Percentiles rank a stretch among this genome's conserved stretches.
Evolutionary conservation across 345 rosid genomes (phyloP).

Genomic region (Laguncularia racemosa): DNA sequence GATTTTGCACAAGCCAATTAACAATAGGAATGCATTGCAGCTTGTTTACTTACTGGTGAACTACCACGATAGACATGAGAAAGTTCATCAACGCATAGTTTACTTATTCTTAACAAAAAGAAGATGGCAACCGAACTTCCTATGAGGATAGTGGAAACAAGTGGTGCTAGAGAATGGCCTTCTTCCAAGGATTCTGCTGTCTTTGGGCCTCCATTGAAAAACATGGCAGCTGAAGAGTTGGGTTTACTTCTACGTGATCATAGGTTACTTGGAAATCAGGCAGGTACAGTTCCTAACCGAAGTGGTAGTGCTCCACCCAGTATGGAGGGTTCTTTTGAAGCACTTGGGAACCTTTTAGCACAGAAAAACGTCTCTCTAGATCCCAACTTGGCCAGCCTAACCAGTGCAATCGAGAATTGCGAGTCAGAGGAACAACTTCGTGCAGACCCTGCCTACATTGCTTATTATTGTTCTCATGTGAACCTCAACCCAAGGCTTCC

Average conservation of each 20-base stretch:
- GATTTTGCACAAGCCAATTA: no score
- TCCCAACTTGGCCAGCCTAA: conserved; percentile 48
- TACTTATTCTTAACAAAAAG: neutral
- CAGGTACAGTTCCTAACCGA: conserved; percentile 52
- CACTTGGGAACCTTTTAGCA: conserved; percentile 62
- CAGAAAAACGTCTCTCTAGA: conserved; percentile 40
- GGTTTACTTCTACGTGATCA: conserved; percentile 62
- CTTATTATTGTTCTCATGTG: conserved; percentile 70
- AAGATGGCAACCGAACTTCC: conserved; percentile 84
- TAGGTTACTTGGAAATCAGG: conserved; percentile 36
- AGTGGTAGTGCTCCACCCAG: conserved; percentile 98
- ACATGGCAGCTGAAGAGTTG: conserved; percentile 69
- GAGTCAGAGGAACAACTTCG: conserved; percentile 75
- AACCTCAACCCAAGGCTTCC: conserved; percentile 93
- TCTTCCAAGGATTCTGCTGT: conserved; percentile 43
- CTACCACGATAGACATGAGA: no score
- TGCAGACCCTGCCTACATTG: conserved; percentile 72
- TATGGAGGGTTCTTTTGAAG: conserved; percentile 92
- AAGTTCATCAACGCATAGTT: no score
- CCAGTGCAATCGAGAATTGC: conserved; percentile 40
- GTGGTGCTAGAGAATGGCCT: conserved; percentile 49
- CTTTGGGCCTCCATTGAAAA: conserved; percentile 42
- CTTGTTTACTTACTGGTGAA: no score
- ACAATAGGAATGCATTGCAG: no score
- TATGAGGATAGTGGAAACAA: conserved; percentile 64